Evolutionary conservation across 2,329 filamentous ascomycete species (phyloP), one percentile per base, ranked within the genome.

Genomic region (Akanthomyces lecanii): DNA sequence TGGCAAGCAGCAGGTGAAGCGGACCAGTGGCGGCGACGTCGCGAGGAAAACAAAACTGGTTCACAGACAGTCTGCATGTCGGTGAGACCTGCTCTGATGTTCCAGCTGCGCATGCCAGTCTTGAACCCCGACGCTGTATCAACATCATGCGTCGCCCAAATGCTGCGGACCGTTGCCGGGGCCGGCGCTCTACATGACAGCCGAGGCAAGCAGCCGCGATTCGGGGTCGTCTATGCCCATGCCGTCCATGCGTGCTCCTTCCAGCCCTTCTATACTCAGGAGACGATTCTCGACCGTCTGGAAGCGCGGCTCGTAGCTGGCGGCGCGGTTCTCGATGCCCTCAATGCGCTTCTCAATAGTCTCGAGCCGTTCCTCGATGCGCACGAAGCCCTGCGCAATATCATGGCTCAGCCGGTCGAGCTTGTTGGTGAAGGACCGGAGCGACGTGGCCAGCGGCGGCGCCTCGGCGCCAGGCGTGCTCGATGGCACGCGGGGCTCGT

Each of bases 361-460:
- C 18, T 83, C 81, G 8, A 84, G 75, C 3, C 78, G 77, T 64
- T 77, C 75, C 65, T 82, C 79, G 51, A 86, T 77, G 53, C 81
- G 78, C 66, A 77, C 72, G 64, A 86, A 76, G 6, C 81, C 81
- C 64, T 84, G 80, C 1, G 74, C 71, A 71, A 85, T 78, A 44
- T 87, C 84, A 69, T 86, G 84, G 63, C 76, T 78, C 64, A 86
- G 76, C 36, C 84, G 81, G 65, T 87, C 84, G 33, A 87, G 74
- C 74, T 86, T 86, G 70, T 85, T 84, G 7, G 79, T 83, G 52
- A 86, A 77, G 53, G 80, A 84, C 54, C 84, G 79, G 42, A 87
- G 79, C 57, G 79, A 84, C 68, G 85, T 84, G 2, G 82, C 81
- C 64, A 85, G 76, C 1, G 84, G 83, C 5, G 83, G 81, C 69